Base-by-base conservation (phyloP, 1,139 yeast species). In the Eremothecium sinecaudum region DNA sequence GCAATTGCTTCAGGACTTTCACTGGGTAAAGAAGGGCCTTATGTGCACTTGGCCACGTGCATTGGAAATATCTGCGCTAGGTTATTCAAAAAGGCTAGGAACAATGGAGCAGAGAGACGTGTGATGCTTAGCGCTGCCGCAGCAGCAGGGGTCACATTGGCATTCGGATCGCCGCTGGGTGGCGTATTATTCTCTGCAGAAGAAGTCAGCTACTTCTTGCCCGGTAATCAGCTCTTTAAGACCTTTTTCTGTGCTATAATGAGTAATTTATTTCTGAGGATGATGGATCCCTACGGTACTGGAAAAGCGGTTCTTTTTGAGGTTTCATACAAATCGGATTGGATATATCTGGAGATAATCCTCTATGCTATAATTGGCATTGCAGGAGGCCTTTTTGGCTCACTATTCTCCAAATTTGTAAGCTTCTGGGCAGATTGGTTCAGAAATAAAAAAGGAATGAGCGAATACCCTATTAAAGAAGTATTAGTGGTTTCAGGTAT, bases 21-120 rank as follows among this genome's bases (percentile, higher is more conserved):
- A 11, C 60, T 77, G 13, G 84, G 84, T 1, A 78, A 78, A 56
- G 84, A 77, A 45, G 84, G 81, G 2, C 84, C 84, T 0, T 75
- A 72, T 51, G 84, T 77, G 20, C 84, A 77, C 53, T 64, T 76
- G 38, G 80, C 84, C 0, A 69, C 81, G 1, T 72, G 79, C 45
- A 75, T 74, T 10, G 83, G 82, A 1, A 76, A 76, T 48, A 65
- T 76, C 24, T 52, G 69, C 5, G 63, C 76, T 28, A 61, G 81
- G 30, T 48, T 68, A 22, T 74, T 74, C 46, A 63, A 67, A 2
- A 67, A 63, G 44, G 71, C 71, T 38, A 55, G 66, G 38, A 53
- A 61, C 9, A 73, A 73, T 44, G 79, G 73, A 35, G 58, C 72
- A 17, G 64, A 72, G 43, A 65, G 73, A 39, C 66, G 79, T 41